A percentile compares a stretch with the other conserved stretches of the same genome.
Conservation (phyloP, 345 rosid species). For the Viola odorata region DNA sequence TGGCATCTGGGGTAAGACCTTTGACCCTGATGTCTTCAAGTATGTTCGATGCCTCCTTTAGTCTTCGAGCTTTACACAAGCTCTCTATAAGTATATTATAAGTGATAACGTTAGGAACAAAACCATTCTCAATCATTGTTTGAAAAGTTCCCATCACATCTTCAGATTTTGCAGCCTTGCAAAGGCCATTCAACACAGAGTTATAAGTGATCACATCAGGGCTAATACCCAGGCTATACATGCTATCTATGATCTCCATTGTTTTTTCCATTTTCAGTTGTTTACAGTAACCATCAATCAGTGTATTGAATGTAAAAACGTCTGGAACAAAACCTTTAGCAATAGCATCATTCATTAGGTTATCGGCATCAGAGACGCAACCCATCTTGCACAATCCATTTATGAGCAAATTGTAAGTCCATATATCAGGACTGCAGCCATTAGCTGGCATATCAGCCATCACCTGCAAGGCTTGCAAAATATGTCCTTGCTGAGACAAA, state of each 20-base stretch:
- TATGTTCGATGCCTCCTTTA: slow-evolving; percentile 58
- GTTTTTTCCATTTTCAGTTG: slow-evolving; percentile 68
- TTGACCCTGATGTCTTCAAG: slow-evolving; percentile 48
- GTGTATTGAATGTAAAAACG: slow-evolving; percentile 76
- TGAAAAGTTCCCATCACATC: slow-evolving; percentile 73
- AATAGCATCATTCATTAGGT: slow-evolving; percentile 57
- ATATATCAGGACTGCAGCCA: slow-evolving; percentile 58
- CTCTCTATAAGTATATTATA: slow-evolving; percentile 83
- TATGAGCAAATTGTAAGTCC: slow-evolving; percentile 75
- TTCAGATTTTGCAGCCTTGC: slow-evolving; percentile 72
- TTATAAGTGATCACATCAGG: slow-evolving; percentile 89
- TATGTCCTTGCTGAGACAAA: slow-evolving; percentile 67
- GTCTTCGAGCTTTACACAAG: slow-evolving; percentile 60
- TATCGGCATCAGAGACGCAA: slow-evolving; percentile 68
- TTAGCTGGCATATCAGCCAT: slow-evolving; percentile 61
- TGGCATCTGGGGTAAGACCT: slow-evolving; percentile 55
- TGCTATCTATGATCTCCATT: slow-evolving; percentile 55
- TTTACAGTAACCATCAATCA: slow-evolving; percentile 80
- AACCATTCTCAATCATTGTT: slow-evolving; percentile 58
- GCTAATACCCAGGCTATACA: slow-evolving; percentile 57
- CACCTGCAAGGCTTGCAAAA: slow-evolving; percentile 63
- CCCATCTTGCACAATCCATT: slow-evolving; percentile 93
- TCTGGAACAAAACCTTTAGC: slow-evolving; percentile 70
- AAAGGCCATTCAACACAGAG: slow-evolving; percentile 79
- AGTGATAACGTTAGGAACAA: slow-evolving; percentile 68